Conservation (phyloP, 495 filamentous ascomycete genomes). For the Penicillium tannophilum region DNA sequence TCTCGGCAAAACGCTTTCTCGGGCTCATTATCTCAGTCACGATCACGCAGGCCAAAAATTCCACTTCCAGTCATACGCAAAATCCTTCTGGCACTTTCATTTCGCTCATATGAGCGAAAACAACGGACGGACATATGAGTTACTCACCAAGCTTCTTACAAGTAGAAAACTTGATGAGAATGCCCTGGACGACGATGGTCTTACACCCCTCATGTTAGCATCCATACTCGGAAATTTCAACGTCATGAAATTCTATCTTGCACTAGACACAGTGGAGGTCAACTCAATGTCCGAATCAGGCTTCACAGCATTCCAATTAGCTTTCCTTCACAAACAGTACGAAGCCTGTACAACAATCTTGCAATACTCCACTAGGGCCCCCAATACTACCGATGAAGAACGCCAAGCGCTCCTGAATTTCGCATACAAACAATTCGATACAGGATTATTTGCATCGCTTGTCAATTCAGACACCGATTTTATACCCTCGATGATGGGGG, state of each 20-base stretch:
- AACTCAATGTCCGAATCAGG: neutral
- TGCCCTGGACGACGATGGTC: neutral
- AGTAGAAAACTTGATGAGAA: neutral
- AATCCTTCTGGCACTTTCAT: neutral
- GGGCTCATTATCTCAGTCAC: neutral
- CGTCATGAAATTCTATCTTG: neutral
- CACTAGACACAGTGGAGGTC: neutral
- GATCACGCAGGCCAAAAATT: neutral
- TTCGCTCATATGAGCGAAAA: neutral
- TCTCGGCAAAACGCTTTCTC: neutral
- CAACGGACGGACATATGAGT: neutral
- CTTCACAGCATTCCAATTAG: neutral
- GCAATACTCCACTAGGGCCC: neutral
- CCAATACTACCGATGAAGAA: neutral
- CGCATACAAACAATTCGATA: neutral
- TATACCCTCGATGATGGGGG: no score
- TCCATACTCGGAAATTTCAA: neutral
- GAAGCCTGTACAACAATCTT: neutral
- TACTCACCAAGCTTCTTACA: neutral
- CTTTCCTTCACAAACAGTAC: neutral
- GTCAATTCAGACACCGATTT: no score
- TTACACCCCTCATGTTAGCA: neutral
- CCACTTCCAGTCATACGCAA: neutral
- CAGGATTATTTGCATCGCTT: no score
- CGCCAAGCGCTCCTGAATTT: neutral